Conservation (phyloP, 1,284 basidiomycete species). For the Flammula alnicola region DNA sequence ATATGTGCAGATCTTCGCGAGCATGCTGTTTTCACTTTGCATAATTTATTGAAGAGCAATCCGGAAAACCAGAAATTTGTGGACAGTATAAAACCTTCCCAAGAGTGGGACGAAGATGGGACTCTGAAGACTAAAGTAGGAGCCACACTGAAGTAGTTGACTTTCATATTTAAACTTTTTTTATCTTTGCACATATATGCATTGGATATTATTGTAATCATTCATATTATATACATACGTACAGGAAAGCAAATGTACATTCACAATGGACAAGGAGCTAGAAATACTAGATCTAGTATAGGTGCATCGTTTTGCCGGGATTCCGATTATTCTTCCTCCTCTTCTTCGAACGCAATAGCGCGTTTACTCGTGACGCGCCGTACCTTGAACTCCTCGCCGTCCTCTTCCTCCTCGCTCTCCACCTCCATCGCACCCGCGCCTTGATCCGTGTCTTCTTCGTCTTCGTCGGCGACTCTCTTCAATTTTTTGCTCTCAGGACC, state of each 20-base stretch:
- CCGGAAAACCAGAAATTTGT: slow-evolving; percentile 81
- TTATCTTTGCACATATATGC: slow-evolving; percentile 6
- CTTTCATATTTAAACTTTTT: slow-evolving; percentile 1
- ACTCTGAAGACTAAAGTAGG: slow-evolving; percentile 45
- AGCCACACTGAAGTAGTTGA: slow-evolving; percentile 18
- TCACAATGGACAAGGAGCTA: not conserved
- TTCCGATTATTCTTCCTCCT: slow-evolving; percentile 50
- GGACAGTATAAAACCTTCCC: slow-evolving; percentile 67
- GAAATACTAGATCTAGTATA: slow-evolving; percentile 1
- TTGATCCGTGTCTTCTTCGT: slow-evolving; percentile 41
- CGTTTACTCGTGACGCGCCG: slow-evolving; percentile 62
- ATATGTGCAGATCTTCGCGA: slow-evolving; percentile 76
- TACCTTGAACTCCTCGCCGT: slow-evolving; percentile 65
- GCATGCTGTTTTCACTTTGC: slow-evolving; percentile 84
- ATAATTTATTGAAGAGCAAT: slow-evolving; percentile 79
- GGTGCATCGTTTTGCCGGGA: not conserved
- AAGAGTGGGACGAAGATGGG: slow-evolving; percentile 63
- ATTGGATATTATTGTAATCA: slow-evolving; percentile 12
- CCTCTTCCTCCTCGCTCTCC: slow-evolving; percentile 80
- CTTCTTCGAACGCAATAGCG: slow-evolving; percentile 63
- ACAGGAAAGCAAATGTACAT: slow-evolving; percentile 12
- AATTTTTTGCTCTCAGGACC: slow-evolving; percentile 30
- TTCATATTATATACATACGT: slow-evolving; percentile 15
- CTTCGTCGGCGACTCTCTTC: slow-evolving; percentile 32
- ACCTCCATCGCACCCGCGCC: slow-evolving; percentile 67